These are phyloP conservation scores for Amphicarpaea edgeworthii DNA, from an alignment of 306 rosid species.

Conservation along the genomic window DNA sequence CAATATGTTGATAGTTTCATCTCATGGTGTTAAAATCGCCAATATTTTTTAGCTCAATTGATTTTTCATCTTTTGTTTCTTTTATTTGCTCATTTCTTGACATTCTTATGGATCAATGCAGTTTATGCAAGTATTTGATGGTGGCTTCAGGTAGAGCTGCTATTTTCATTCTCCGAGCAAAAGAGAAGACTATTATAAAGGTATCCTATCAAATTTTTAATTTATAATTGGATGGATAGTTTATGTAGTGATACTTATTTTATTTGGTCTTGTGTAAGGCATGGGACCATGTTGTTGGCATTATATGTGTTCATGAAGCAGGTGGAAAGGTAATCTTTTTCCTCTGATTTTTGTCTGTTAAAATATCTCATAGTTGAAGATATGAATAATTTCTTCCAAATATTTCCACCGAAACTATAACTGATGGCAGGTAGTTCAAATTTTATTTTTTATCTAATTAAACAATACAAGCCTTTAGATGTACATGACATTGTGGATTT, in stretches of 20 bases:
- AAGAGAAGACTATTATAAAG: slow-evolving; percentile 51
- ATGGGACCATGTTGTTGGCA: slow-evolving; percentile 59
- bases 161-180: slow-evolving; percentile 50
- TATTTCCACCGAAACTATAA: neutral
- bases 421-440: neutral
- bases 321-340: slow-evolving; percentile 50
- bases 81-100: slow-evolving; percentile 37
- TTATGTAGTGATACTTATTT: neutral
- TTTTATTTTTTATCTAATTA: neutral
- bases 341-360: neutral
- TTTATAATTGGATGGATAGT: slow-evolving; percentile 3
- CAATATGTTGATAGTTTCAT: neutral
- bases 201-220: slow-evolving; percentile 37
- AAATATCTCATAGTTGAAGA: neutral
- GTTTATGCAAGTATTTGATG: slow-evolving; percentile 60
- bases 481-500: neutral
- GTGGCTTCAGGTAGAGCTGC: slow-evolving; percentile 61
- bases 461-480: neutral
- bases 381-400: slow-evolving; percentile 12
- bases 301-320: slow-evolving; percentile 54
- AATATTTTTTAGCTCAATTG: slow-evolving; percentile 6
- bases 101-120: slow-evolving; percentile 39
- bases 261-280: slow-evolving; percentile 42
- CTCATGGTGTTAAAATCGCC: neutral
- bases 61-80: slow-evolving; percentile 21